Conservation (phyloP, 768 basidiomycete species). For the Sporobolomyces phaffii region DNA sequence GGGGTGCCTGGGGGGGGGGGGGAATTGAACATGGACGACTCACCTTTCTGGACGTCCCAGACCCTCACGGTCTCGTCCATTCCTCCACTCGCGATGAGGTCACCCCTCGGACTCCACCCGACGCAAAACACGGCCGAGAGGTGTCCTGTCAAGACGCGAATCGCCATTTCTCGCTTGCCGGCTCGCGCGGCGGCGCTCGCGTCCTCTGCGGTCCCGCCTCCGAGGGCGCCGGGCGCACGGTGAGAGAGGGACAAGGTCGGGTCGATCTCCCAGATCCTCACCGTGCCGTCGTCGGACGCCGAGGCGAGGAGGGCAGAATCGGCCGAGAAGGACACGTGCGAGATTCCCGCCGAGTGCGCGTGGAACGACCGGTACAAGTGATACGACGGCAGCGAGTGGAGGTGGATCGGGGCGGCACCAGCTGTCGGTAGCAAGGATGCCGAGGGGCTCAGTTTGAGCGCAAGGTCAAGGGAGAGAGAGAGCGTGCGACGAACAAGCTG, state of each 20-base stretch:
- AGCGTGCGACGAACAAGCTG: conserved; percentile 61
- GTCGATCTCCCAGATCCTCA: conserved; percentile 76
- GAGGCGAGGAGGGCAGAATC: conserved; percentile 79
- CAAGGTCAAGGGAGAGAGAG: not conserved
- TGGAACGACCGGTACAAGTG: conserved; percentile 54
- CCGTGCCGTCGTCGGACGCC: conserved; percentile 86
- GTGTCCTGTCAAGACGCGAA: conserved; percentile 69
- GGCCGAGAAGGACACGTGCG: conserved; percentile 80
- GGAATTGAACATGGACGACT: conserved; percentile 3
- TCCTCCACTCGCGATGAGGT: conserved; percentile 84
- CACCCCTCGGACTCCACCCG: conserved; percentile 82
- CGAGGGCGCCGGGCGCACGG: not conserved
- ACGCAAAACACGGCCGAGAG: conserved; percentile 92
- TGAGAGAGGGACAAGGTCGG: conserved; percentile 49
- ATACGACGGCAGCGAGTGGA: conserved; percentile 21
- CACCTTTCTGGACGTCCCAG: conserved; percentile 93
- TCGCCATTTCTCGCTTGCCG: conserved; percentile 1
- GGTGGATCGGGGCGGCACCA: conserved; percentile 63
- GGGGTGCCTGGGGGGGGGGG: no score
- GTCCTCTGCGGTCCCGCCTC: not conserved
- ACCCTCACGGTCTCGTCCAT: conserved; percentile 92
- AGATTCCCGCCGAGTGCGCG: conserved; percentile 76
- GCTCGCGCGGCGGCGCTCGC: not conserved
- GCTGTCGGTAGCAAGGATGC: conserved; percentile 48
- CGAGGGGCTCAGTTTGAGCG: conserved; percentile 30